Conservation (phyloP, 306 rosid genomes). For the Casuarina equisetifolia region DNA sequence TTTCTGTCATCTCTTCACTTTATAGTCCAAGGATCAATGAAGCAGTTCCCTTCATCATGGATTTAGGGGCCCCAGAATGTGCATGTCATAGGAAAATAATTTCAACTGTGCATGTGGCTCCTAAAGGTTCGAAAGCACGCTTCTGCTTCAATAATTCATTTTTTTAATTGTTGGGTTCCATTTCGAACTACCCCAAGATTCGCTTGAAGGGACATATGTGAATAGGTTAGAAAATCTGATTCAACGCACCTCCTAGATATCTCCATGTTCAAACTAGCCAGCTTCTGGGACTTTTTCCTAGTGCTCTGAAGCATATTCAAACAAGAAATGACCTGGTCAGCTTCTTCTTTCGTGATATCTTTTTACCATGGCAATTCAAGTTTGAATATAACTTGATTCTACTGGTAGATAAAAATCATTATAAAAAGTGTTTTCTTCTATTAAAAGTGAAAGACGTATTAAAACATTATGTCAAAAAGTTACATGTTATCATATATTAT, state of each 20-base stretch:
- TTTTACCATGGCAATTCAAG: too few species aligned
- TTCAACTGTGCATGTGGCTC: slow-evolving; percentile 15
- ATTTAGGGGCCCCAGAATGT: slow-evolving; percentile 20
- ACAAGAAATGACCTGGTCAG: too few species aligned
- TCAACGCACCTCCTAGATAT: not conserved
- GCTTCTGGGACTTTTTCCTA: not conserved
- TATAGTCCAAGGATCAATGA: not conserved
- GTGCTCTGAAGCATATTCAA: too few species aligned
- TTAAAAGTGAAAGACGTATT: too few species aligned
- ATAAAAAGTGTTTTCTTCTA: too few species aligned
- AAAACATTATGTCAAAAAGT: too few species aligned
- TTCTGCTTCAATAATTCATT: slow-evolving; percentile 32
- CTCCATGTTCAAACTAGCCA: not conserved
- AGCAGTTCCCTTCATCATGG: slow-evolving; percentile 10
- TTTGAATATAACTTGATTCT: too few species aligned
- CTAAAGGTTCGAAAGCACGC: slow-evolving; percentile 17
- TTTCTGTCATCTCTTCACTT: not conserved
- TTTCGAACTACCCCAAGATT: slow-evolving; percentile 33
- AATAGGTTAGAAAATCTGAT: not conserved
- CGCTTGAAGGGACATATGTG: slow-evolving; percentile 31
- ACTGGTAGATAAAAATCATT: too few species aligned
- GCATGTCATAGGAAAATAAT: slow-evolving; percentile 14
- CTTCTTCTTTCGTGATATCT: too few species aligned
- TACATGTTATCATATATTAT: too few species aligned
- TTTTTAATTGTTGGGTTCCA: slow-evolving; percentile 28